Percentiles rank a stretch among this genome's conserved stretches.
phyloP scores from a whole-genome alignment of 164 flowering plant species.

The Pachysandra terminalis region DNA sequence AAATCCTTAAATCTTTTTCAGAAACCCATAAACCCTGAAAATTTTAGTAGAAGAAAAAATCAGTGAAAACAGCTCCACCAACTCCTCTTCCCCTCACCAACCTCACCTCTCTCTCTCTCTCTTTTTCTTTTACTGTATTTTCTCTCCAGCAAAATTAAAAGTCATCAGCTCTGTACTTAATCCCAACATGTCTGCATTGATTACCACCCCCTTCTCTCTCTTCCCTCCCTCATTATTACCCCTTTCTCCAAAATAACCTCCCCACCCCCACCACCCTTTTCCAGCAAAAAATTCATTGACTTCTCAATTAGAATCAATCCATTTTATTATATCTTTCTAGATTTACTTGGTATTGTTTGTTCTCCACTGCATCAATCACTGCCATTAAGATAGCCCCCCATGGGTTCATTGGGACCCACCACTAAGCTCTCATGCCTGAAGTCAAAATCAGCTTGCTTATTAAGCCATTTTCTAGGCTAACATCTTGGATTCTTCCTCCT shows the following conservation, averaged over 20 bases:
- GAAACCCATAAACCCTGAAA: neutral
- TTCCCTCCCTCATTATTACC: conserved; percentile 17
- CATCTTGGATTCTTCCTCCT: neutral
- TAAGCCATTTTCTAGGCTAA: neutral
- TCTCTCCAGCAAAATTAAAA: conserved; percentile 19
- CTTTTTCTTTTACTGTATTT: conserved; percentile 8
- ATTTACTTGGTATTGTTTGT: neutral
- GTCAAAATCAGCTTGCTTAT: neutral
- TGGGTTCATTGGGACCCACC: neutral
- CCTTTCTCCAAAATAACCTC: conserved; percentile 2
- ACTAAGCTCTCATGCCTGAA: neutral
- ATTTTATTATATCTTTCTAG: neutral
- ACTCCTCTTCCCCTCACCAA: conserved; percentile 14
- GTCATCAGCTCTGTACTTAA: conserved; percentile 28
- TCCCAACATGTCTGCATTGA: conserved; percentile 42
- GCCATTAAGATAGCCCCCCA: no score
- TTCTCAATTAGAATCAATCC: neutral
- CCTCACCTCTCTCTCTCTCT: conserved; percentile 8
- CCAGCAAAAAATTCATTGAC: neutral
- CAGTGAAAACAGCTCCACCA: conserved; percentile 4
- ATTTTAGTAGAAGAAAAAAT: neutral
- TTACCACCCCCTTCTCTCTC: conserved; percentile 13
- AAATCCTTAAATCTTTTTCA: neutral
- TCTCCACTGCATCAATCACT: neutral
- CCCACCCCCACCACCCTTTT: neutral